Evolutionary conservation across 331 rosid genomes (phyloP).

Genomic region (Phaseolus coccineus): DNA sequence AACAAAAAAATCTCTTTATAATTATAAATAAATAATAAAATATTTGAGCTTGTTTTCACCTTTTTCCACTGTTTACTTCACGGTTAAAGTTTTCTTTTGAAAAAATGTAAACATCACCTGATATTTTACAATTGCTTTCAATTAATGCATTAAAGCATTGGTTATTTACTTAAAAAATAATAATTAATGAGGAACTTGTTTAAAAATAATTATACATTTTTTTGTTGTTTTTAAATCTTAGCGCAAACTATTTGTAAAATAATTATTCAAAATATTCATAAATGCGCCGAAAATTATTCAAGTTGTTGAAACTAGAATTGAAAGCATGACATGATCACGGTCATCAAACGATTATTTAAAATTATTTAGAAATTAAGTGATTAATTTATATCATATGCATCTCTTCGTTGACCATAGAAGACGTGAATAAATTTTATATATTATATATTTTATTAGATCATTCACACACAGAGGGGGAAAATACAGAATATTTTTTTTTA

Average conservation of each 20-base stretch:
- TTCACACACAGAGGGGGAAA: no score
- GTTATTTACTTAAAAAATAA: background rate
- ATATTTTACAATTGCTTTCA: background rate
- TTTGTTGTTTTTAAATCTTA: no score
- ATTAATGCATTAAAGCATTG: background rate
- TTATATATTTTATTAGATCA: no score
- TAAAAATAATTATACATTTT: no score
- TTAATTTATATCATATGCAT: background rate
- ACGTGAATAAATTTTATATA: background rate
- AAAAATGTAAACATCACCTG: background rate
- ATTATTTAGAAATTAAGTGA: background rate
- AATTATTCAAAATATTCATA: no score
- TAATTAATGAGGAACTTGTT: no score
- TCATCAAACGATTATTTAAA: background rate
- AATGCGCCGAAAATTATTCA: background rate
- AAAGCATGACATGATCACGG: background rate
- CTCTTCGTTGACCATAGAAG: background rate
- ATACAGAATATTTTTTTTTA: no score
- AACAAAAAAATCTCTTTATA: background rate
- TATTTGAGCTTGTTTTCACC: background rate
- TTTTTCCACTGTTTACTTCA: background rate
- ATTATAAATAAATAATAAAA: no score
- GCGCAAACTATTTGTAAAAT: no score
- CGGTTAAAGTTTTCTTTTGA: background rate
- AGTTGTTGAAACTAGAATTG: background rate